A percentile compares a stretch with the other conserved stretches of the same genome.
Conservation (phyloP, 495 filamentous ascomycete genomes). For the Neurospora intermedia region DNA sequence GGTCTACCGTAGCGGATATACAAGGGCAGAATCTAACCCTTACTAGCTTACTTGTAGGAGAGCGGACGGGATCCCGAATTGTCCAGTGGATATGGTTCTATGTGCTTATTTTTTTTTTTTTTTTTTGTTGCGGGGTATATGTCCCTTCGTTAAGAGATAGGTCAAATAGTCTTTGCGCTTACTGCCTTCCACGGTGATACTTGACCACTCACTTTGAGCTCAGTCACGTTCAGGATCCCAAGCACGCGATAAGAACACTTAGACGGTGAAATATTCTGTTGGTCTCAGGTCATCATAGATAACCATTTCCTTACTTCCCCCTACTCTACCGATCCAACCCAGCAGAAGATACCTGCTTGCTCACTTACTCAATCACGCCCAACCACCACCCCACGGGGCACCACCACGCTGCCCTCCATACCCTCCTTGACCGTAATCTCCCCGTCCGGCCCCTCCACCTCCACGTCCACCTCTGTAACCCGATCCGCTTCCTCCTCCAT, state of each 20-base stretch:
- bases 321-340: neutral
- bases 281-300: no score
- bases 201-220: neutral
- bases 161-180: no score
- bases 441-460: neutral
- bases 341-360: neutral
- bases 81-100: constrained; percentile 10
- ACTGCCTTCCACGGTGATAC: no score
- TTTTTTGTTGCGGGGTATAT: no score
- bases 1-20: constrained; percentile 1
- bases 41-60: constrained; percentile 33
- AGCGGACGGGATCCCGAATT: constrained; percentile 43
- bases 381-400: neutral
- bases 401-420: neutral
- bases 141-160: neutral
- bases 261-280: no score
- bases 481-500: neutral
- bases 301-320: neutral
- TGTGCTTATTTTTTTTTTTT: neutral
- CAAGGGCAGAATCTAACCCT: neutral
- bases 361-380: neutral
- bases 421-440: neutral
- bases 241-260: no score
- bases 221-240: no score
- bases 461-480: neutral